Percentiles rank a stretch among this genome's conserved stretches.
Evolutionary conservation across 2,329 filamentous ascomycete genomes (phyloP).

Genomic region (Penicillium sp.): DNA sequence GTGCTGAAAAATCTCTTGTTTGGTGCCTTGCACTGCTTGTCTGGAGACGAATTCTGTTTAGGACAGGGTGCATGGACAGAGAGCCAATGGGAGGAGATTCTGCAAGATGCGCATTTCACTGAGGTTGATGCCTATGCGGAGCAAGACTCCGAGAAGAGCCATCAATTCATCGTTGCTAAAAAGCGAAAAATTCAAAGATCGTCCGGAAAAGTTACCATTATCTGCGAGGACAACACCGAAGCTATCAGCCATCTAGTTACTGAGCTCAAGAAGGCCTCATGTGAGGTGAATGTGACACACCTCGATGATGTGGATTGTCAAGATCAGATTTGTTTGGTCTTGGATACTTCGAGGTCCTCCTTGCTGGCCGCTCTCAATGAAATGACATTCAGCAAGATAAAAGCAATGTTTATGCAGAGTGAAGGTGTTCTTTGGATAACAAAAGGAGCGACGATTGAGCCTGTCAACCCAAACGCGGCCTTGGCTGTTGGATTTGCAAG

Average conservation of each 20-base stretch:
- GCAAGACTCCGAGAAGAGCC: neutral
- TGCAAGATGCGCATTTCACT: constrained; percentile 2
- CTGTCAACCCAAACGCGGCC: constrained; percentile 14
- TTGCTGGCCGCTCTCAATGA: constrained; percentile 2
- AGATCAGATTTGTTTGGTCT: constrained; percentile 19
- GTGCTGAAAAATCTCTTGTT: constrained; percentile 11
- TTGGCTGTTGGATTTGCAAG: constrained; percentile 25
- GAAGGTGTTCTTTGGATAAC: constrained; percentile 26
- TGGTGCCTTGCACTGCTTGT: constrained; percentile 8
- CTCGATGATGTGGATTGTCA: constrained; percentile 8
- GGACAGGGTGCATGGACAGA: neutral
- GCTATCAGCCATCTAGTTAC: neutral
- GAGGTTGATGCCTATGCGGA: neutral
- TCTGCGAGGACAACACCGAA: constrained; percentile 4
- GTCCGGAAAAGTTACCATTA: constrained; percentile 6
- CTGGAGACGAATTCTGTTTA: neutral
- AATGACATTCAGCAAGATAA: constrained; percentile 11
- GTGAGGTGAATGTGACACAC: constrained; percentile 5
- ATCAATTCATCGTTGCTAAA: constrained; percentile 7
- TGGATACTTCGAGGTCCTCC: constrained; percentile 9
- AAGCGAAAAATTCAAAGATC: neutral
- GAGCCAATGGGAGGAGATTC: neutral
- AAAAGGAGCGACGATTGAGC: constrained; percentile 13
- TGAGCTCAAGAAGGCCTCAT: neutral
- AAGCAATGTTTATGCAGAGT: constrained; percentile 18